These are phyloP conservation scores for Boletellus sp. DNA, from an alignment of 768 basidiomycete species.

Conservation along the genomic window DNA sequence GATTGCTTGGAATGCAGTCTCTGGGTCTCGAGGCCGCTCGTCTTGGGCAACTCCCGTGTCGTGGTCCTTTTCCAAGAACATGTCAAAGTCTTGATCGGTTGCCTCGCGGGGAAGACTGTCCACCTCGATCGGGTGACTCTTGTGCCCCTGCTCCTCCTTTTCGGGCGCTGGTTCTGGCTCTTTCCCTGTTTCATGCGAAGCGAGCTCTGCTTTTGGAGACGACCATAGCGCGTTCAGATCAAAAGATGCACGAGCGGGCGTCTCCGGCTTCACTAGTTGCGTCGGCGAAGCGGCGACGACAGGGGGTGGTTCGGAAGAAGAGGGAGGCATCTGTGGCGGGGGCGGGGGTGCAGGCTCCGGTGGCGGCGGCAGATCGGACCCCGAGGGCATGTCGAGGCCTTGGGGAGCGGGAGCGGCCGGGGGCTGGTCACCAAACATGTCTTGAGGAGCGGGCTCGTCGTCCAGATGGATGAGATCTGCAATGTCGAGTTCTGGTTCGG, in stretches of 20 bases:
- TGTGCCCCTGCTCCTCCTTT: conserved; percentile 32
- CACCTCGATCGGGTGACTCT: conserved; percentile 45
- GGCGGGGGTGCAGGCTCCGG: conserved; percentile 26
- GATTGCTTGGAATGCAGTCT: conserved; percentile 50
- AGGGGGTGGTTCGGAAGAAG: conserved; percentile 32
- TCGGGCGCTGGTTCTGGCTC: conserved; percentile 26
- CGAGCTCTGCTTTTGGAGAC: conserved; percentile 37
- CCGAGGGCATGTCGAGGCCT: conserved; percentile 5
- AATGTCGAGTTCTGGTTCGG: conserved; percentile 67
- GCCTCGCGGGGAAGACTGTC: conserved; percentile 39
- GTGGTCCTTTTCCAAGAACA: conserved; percentile 68
- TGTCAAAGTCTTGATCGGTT: conserved; percentile 82
- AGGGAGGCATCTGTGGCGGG: conserved; percentile 46
- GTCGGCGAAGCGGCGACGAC: conserved; percentile 22
- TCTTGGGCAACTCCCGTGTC: conserved; percentile 29
- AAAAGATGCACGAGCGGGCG: conserved; percentile 52
- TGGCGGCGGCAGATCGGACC: conserved; percentile 8
- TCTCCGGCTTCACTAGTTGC: conserved; percentile 38
- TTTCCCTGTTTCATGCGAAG: conserved; percentile 16
- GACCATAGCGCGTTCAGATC: conserved; percentile 73
- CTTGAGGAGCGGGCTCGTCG: conserved; percentile 46
- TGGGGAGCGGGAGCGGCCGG: conserved; percentile 17
- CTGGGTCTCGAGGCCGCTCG: conserved; percentile 36
- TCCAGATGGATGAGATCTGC: conserved; percentile 77
- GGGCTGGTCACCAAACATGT: conserved; percentile 26